Evolutionary conservation across 1,139 yeast genomes (phyloP).

Genomic region (Sugiyamaella paludigena): DNA sequence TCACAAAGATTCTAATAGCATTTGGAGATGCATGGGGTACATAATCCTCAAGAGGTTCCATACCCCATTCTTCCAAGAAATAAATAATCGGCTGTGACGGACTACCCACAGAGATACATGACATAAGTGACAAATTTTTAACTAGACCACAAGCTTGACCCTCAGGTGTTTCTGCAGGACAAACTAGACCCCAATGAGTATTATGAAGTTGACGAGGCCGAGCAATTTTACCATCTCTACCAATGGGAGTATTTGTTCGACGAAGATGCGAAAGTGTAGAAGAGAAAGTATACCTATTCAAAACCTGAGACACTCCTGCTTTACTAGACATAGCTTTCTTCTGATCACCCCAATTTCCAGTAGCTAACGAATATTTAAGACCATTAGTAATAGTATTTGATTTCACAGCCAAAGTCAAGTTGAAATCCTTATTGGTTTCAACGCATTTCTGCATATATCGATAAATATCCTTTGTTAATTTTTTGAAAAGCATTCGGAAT

Average conservation of each 20-base stretch:
- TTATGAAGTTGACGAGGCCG: conserved; percentile 98
- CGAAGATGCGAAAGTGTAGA: conserved; percentile 96
- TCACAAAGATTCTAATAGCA: conserved; percentile 91
- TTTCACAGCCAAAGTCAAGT: conserved; percentile 92
- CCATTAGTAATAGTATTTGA: conserved; percentile 97
- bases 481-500: conserved; percentile 91
- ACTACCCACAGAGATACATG: conserved; percentile 96
- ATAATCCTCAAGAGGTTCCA: conserved; percentile 95
- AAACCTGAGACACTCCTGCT: conserved; percentile 99
- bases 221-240: conserved; percentile 97
- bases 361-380: conserved; percentile 92
- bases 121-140: conserved; percentile 91
- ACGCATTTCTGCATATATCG: conserved; percentile 99
- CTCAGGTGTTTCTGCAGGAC: conserved; percentile 99
- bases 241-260: conserved; percentile 98
- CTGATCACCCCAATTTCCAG: conserved; percentile 99
- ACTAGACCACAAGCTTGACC: conserved; percentile 99
- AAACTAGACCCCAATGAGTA: conserved; percentile 99
- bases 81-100: conserved; percentile 94
- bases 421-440: conserved; percentile 95
- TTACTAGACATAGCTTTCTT: conserved; percentile 98
- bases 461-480: conserved; percentile 89
- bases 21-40: conserved; percentile 90
- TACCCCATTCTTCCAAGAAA: conserved; percentile 98
- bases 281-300: conserved; percentile 95